Conservation (phyloP, 2,329 filamentous ascomycete species). For the Chaetomium sp. region DNA sequence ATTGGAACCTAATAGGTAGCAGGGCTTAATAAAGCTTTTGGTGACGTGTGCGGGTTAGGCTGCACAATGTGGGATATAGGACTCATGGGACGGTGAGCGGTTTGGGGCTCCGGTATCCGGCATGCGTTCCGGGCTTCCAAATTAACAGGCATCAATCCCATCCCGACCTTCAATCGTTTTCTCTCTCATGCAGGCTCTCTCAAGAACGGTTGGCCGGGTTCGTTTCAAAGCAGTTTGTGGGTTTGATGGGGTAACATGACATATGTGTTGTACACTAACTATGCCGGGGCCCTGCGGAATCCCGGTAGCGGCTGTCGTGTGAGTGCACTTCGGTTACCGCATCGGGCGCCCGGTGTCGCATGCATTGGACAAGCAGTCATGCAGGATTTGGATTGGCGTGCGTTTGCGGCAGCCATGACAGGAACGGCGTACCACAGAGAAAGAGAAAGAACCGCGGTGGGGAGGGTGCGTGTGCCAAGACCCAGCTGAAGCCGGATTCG, state of each 20-base stretch:
- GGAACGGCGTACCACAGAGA: not conserved
- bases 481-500: conserved; percentile 27
- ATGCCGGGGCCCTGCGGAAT: not conserved
- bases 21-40: not conserved
- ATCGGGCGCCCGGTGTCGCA: conserved; percentile 15
- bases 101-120: conserved; percentile 13
- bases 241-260: not conserved
- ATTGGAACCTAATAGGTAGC: conserved; percentile 12
- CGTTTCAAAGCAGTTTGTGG: not conserved
- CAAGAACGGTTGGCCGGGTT: not conserved
- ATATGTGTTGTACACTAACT: not conserved
- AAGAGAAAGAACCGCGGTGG: not conserved
- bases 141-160: conserved; percentile 23
- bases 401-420: conserved; percentile 23
- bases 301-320: not conserved
- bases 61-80: conserved; percentile 9
- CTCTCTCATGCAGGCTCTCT: not conserved
- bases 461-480: conserved; percentile 23
- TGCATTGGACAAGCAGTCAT: not conserved
- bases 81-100: conserved; percentile 13
- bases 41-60: conserved; percentile 20
- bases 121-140: conserved; percentile 22
- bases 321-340: not conserved
- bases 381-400: conserved; percentile 17
- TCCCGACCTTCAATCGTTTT: not conserved